phyloP scores from a whole-genome alignment of 2,329 filamentous ascomycete genomes.

The Aspergillus nomiae region DNA sequence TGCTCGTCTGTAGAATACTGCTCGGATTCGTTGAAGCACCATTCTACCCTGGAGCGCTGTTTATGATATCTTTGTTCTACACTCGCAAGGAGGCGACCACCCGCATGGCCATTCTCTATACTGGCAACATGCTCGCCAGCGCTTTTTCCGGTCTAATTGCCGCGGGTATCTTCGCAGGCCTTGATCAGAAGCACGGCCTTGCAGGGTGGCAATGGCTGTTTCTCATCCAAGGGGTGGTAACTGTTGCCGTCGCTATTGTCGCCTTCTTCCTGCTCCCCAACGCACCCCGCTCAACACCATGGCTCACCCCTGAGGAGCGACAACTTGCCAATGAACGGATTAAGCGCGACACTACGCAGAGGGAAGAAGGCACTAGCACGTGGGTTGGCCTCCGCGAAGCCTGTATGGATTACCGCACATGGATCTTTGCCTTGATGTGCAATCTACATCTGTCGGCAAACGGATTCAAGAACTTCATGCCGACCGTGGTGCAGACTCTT shows the following conservation, averaged over 20 bases:
- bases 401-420: conserved; percentile 53
- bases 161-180: conserved; percentile 25
- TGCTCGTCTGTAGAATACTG: conserved; percentile 39
- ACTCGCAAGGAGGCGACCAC: conserved; percentile 55
- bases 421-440: conserved; percentile 58
- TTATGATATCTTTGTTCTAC: conserved; percentile 69
- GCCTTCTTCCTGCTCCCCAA: conserved; percentile 46
- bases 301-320: conserved; percentile 51
- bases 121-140: conserved; percentile 23
- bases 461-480: conserved; percentile 49
- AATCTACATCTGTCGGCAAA: conserved; percentile 59
- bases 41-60: conserved; percentile 64
- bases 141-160: conserved; percentile 19
- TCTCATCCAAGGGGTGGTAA: conserved; percentile 54
- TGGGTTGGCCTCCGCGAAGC: conserved; percentile 52
- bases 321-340: conserved; percentile 52
- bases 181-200: conserved; percentile 33
- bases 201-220: conserved; percentile 58
- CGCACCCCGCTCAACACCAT: conserved; percentile 45
- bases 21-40: conserved; percentile 36
- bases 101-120: conserved; percentile 46
- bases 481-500: conserved; percentile 48
- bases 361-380: conserved; percentile 48
- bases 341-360: conserved; percentile 55
- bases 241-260: conserved; percentile 39